These are phyloP conservation scores for Suillus paluster DNA, from an alignment of 768 basidiomycete species.

Conservation along the genomic window DNA sequence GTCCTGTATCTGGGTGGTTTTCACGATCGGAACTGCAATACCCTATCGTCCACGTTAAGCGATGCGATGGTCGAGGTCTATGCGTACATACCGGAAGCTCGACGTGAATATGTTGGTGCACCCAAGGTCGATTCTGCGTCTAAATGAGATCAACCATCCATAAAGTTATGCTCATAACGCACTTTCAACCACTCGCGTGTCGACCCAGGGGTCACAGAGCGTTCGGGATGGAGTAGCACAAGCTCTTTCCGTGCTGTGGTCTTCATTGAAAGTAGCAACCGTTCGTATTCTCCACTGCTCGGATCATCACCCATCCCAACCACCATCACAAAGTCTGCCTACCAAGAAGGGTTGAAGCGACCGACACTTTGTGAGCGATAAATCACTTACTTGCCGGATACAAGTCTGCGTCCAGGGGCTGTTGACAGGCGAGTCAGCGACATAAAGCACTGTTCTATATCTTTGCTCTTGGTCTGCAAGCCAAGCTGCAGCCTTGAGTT, in stretches of 20 bases:
- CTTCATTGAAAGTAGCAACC: conserved; percentile 91
- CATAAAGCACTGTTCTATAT: conserved; percentile 92
- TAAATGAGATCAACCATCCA: conserved; percentile 12
- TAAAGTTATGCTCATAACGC: conserved; percentile 17
- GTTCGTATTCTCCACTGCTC: conserved; percentile 90
- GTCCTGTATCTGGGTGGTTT: conserved; percentile 69
- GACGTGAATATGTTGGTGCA: conserved; percentile 94
- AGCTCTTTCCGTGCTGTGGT: conserved; percentile 99
- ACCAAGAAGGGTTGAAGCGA: conserved; percentile 1
- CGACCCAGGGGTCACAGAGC: conserved; percentile 85
- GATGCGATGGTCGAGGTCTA: not conserved
- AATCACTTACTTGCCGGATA: conserved; percentile 81
- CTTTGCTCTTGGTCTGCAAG: conserved; percentile 94
- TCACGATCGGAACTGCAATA: conserved; percentile 65
- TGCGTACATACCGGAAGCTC: conserved; percentile 73
- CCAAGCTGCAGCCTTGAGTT: conserved; percentile 92
- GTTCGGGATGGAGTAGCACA: conserved; percentile 90
- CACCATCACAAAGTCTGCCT: conserved; percentile 94
- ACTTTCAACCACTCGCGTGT: conserved; percentile 97
- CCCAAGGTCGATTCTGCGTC: conserved; percentile 87
- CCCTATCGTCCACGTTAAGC: conserved; percentile 50
- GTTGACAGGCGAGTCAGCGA: conserved; percentile 92
- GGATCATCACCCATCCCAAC: conserved; percentile 95
- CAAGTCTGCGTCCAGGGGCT: conserved; percentile 99
- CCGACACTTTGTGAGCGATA: not conserved